A percentile compares a stretch with the other conserved stretches of the same genome.
Conservation (phyloP, 2,329 filamentous ascomycete genomes). For the Ophiostoma ips region DNA sequence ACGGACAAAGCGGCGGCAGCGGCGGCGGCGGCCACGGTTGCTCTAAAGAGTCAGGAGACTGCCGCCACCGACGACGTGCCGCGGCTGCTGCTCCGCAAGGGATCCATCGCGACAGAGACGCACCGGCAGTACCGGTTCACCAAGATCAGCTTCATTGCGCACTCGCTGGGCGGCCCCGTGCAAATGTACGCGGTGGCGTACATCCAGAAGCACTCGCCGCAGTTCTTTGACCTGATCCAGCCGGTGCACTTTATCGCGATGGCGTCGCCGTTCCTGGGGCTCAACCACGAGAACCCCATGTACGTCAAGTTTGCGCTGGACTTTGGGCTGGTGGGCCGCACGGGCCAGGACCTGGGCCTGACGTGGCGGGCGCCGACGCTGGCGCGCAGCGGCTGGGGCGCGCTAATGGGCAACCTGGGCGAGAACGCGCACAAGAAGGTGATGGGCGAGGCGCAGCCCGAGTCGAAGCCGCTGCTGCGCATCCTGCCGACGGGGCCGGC, state of each 20-base stretch:
- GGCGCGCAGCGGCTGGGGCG: slow-evolving; percentile 74
- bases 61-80: slow-evolving; percentile 6
- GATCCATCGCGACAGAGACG: slow-evolving; percentile 28
- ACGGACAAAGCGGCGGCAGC: slow-evolving; percentile 28
- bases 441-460: slow-evolving; percentile 49
- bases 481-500: slow-evolving; percentile 87
- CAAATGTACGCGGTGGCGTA: slow-evolving; percentile 94
- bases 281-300: slow-evolving; percentile 94
- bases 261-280: slow-evolving; percentile 73
- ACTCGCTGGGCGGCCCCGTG: slow-evolving; percentile 78
- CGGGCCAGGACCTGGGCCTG: slow-evolving; percentile 84
- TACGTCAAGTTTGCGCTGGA: slow-evolving; percentile 96
- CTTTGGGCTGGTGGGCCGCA: slow-evolving; percentile 90
- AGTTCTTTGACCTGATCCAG: slow-evolving; percentile 74
- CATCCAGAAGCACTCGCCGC: slow-evolving; percentile 86
- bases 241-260: slow-evolving; percentile 85
- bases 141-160: slow-evolving; percentile 87
- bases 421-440: slow-evolving; percentile 49
- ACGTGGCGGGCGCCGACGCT: slow-evolving; percentile 87
- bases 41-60: too few species aligned
- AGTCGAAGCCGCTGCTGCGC: slow-evolving; percentile 75
- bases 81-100: slow-evolving; percentile 29
- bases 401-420: slow-evolving; percentile 69
- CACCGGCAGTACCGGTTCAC: slow-evolving; percentile 64
- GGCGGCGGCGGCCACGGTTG: slow-evolving; percentile 10